Conservation (phyloP, 495 filamentous ascomycete species). For the Aspergillus nidulans region DNA sequence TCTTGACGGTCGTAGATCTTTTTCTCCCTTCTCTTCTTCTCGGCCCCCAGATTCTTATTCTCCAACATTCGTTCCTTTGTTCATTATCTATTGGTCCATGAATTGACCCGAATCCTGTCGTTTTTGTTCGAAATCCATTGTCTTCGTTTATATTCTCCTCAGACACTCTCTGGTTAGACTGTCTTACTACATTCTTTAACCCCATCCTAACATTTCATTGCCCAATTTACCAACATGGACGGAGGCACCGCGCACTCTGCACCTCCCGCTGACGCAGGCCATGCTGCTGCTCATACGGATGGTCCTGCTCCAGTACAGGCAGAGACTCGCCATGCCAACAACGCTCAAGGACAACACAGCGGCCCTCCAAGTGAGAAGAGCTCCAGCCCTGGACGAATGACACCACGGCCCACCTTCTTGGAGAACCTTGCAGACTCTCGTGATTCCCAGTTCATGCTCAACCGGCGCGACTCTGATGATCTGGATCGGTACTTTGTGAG, state of each 20-base stretch:
- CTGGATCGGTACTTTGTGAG: conserved; percentile 46
- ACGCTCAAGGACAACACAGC: neutral
- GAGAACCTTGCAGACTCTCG: conserved; percentile 34
- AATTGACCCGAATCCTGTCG: conserved; percentile 7
- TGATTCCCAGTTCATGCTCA: conserved; percentile 34
- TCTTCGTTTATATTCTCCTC: neutral
- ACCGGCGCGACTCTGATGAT: conserved; percentile 31
- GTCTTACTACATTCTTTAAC: conserved; percentile 6
- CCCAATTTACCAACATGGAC: neutral
- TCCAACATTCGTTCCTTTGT: neutral
- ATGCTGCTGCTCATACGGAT: conserved; percentile 8
- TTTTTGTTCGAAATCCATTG: neutral
- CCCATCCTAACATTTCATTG: neutral
- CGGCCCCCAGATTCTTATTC: neutral
- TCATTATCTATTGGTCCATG: neutral
- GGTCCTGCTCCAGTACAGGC: conserved; percentile 27
- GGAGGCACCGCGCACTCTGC: conserved; percentile 9
- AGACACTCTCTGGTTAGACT: conserved; percentile 10
- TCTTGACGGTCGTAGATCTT: conserved; percentile 6
- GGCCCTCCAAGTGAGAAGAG: conserved; percentile 21
- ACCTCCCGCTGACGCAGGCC: conserved; percentile 14
- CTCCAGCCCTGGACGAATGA: conserved; percentile 22
- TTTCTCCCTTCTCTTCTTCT: neutral
- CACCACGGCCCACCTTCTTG: conserved; percentile 37
- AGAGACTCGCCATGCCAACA: conserved; percentile 21